A percentile compares a stretch with the other conserved stretches of the same genome.
These are phyloP conservation scores for Saccharomycopsis malanga DNA, from an alignment of 805 yeast genomes.

Conservation along the genomic window DNA sequence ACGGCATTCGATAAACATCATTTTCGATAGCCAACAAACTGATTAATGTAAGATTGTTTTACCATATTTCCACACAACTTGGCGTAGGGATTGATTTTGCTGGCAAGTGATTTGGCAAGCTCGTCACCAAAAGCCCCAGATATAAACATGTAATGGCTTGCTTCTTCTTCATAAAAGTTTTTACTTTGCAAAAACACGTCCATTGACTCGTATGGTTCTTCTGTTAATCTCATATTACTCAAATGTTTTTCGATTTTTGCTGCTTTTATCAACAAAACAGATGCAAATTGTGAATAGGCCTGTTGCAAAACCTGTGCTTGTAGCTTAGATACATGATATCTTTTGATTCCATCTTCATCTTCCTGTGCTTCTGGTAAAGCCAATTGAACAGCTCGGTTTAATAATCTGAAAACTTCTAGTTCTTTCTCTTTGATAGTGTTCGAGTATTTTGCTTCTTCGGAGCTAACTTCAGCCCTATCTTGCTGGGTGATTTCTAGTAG, in stretches of 20 bases:
- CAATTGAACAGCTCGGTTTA: constrained; percentile 5
- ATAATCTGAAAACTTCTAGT: constrained; percentile 2
- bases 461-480: constrained; percentile 1
- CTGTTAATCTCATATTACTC: neutral
- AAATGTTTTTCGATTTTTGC: constrained; percentile 4
- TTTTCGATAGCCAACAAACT: too few species aligned
- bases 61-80: constrained; percentile 17
- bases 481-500: too few species aligned
- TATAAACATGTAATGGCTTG: constrained; percentile 10
- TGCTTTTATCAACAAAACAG: constrained; percentile 9
- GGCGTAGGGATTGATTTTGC: constrained; percentile 13
- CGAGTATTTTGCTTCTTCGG: neutral
- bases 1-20: too few species aligned
- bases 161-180: constrained; percentile 4
- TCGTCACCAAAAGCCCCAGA: constrained; percentile 14
- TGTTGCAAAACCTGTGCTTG: constrained; percentile 9
- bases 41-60: constrained; percentile 1
- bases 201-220: neutral
- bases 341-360: neutral
- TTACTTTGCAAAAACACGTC: neutral
- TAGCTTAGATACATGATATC: constrained; percentile 7
- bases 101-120: constrained; percentile 3
- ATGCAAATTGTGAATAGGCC: constrained; percentile 11
- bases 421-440: neutral
- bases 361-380: constrained; percentile 3